Evolutionary conservation across 2,329 filamentous ascomycete genomes (phyloP).

Genomic region (Pseudogymnoascus sp.): DNA sequence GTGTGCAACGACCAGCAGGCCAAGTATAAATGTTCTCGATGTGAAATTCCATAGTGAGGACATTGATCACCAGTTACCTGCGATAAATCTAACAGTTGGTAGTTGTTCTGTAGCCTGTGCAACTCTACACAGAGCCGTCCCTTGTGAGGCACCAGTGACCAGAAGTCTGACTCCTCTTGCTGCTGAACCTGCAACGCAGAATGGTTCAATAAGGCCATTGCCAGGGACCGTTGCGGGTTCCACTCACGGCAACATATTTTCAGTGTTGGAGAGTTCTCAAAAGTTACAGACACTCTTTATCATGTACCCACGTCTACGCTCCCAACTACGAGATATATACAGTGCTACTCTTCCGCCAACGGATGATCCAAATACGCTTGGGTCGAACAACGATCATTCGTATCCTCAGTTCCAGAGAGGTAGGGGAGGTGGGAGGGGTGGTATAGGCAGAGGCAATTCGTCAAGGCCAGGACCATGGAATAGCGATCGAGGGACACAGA

Average conservation of each 20-base stretch:
- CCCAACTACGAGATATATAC: conserved; percentile 43
- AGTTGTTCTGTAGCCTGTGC: conserved; percentile 56
- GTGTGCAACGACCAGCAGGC: conserved; percentile 44
- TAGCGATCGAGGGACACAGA: conserved; percentile 48
- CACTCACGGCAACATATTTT: conserved; percentile 38
- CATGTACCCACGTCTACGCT: conserved; percentile 44
- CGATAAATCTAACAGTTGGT: conserved; percentile 11
- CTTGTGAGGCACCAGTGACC: conserved; percentile 16
- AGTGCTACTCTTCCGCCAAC: conserved; percentile 42
- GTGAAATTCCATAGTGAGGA: conserved; percentile 51
- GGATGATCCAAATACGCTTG: conserved; percentile 3
- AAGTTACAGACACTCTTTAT: conserved; percentile 45
- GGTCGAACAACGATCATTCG: conserved; percentile 12
- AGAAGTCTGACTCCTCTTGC: background rate
- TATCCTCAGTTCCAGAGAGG: background rate
- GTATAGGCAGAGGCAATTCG: background rate
- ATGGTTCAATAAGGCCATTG: conserved; percentile 2
- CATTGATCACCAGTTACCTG: background rate
- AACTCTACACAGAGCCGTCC: conserved; percentile 40
- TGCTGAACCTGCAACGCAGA: conserved; percentile 4
- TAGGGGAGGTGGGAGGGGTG: conserved; percentile 3
- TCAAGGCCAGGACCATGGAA: conserved; percentile 39
- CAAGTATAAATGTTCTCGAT: conserved; percentile 59
- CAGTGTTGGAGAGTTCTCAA: conserved; percentile 43
- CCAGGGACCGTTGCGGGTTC: conserved; percentile 22